Base-by-base conservation (phyloP, 768 basidiomycete genomes). In the Leccinum truebloodii region DNA sequence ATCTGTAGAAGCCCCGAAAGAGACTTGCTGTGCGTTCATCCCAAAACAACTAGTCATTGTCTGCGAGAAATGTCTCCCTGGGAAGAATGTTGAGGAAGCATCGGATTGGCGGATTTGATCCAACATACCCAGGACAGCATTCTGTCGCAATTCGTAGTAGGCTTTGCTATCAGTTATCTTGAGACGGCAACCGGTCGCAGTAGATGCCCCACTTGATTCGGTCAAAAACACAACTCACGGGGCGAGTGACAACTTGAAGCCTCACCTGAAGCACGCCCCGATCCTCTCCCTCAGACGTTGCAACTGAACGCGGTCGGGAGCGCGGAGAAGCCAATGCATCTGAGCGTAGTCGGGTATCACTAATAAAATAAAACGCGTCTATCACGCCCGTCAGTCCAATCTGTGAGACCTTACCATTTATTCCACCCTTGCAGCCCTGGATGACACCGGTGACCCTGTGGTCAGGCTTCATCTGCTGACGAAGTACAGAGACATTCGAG, bases 401-500 rank as follows among this genome's bases (percentile, higher is more conserved):
- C 18, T 55, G 35, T 57, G 32, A 58, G 14, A 28, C 67, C 80
- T 60, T 66, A 89, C 90, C 85, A 69, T 94, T 94, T 3, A 87
- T 76, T 13, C 81, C 75, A 81, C 88, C 87, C 63, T 88, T 78
- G 35, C 81, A 81, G 34, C 90, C 90, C 64, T 85, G 77, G 34
- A 95, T 80, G 53, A 91, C 79, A 3, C 94, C 92, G 67, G 94
- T 89, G 7, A 94, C 79, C 24, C 94, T 87, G 63, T 88, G 83
- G 51, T 87, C 84, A 0, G 94, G 94, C 71, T 87, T 86, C 60
- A 94, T 86, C 76, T 96, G 94, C 72, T 96, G 94, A 13, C 94
- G 83, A 52, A 96, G 80, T 24, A 86, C 85, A 3, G 92, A 88
- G 46, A 96, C 81, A 52, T 83, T 81, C 8, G 87, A 85, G 71